Base-by-base conservation (phyloP, 2,329 filamentous ascomycete genomes). In the Diplodia mutila region DNA sequence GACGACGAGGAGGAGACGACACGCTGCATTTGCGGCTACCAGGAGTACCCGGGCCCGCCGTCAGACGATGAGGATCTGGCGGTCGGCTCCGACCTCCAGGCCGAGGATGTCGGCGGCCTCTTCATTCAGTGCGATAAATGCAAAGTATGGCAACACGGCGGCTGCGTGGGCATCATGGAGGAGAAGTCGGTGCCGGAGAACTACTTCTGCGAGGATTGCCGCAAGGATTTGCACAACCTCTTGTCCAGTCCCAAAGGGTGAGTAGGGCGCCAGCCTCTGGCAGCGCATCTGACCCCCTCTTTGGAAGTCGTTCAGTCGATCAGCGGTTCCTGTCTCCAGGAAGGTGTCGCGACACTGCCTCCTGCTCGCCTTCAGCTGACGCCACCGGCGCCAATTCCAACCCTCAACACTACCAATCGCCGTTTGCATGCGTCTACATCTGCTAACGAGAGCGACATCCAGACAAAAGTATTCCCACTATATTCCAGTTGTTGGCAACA, bases 141-240 rank as follows among this genome's bases (percentile, higher is more conserved):
- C 83, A 94, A 95, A 77, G 95, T 98, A 70, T 99, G 94, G 95
- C 95, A 99, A 79, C 95, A 99, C 78, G 95, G 95, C 74, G 94
- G 94, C 69, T 99, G 95, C 76, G 94, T 99, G 69, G 94, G 95
- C 69, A 97, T 99, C 75, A 93, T 97, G 83, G 95, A 95, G 72
- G 94, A 97, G 80, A 90, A 92, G 72, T 90, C 91, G 78, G 64
- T 61, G 11, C 95, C 95, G 11, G 94, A 98, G 66, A 94, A 98
- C 79, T 99, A 99, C 82, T 99, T 95, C 77, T 99, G 95, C 81
- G 95, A 99, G 81, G 87, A 93, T 79, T 99, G 95, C 81, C 90
- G 91, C 72, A 93, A 93, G 77, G 93, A 97, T 77, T 85, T 97
- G 64, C 95, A 99, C 84, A 93, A 89, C 76, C 90, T 97, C 71